Evolutionary conservation across 768 basidiomycete genomes (phyloP), one percentile per base, ranked within the genome.

Genomic region (Mycena maculata): DNA sequence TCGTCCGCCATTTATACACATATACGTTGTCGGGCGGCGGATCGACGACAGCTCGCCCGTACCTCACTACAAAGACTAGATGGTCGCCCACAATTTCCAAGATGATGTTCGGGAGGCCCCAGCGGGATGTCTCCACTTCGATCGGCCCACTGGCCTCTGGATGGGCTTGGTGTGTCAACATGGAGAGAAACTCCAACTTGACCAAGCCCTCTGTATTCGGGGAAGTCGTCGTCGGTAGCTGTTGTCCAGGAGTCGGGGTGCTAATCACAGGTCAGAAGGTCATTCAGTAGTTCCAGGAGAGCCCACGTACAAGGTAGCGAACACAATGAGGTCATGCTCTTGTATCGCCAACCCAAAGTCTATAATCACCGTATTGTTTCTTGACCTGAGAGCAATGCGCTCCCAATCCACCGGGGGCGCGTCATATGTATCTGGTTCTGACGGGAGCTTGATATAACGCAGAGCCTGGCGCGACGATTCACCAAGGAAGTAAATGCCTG

Each of bases 21-120:
- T 78, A 84, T 20, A 87, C 71, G 5, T 69, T 68, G 60, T 84
- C 73, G 16, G 48, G 1, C 69, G 71, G 2, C 53, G 58, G 1
- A 4, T 18, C 22, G 5, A 16, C 12, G 4, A 5, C 5, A 1
- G 33, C 20, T 25, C 7, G 18, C 1, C 30, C 61, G 59, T 77
- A 77, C 3, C 76, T 73, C 5, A 81, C 74, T 8, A 83, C 72
- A 1, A 86, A 76, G 2, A 83, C 81, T 3, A 85, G 73, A 65
- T 82, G 74, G 13, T 82, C 78, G 18, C 84, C 85, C 15, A 84
- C 83, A 45, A 84, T 81, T 64, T 85, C 84, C 31, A 86, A 77
- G 13, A 79, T 79, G n/a, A 84, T 73, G 13, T 75, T 67, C 2
- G 81, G 80, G 15, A 72, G 74, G 13, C 71, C 70, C 66, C 60